Evolutionary conservation across 352 stramenopile species (phyloP), one percentile per base, ranked within the genome.

Genomic region (Phytophthora pseudosyringae): DNA sequence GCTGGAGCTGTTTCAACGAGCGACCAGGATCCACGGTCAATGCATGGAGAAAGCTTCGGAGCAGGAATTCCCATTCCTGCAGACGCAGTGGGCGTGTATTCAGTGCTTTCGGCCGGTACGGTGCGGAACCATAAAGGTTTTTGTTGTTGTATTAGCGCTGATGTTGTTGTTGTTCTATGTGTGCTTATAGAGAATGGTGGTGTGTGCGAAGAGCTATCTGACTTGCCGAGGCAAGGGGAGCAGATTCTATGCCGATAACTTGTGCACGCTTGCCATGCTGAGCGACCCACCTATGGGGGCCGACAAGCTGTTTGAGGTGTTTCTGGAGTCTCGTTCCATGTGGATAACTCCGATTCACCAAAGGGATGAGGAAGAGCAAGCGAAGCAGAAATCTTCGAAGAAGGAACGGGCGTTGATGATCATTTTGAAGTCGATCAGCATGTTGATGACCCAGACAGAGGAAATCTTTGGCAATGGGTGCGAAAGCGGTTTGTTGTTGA

Each of bases 171-270:
- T 47, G 31, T 31, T 61, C 16, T 61, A 4, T 59, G 31, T 35
- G 0, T 33, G 28, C 45, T 47, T 64, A 26, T 51, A 94, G 79
- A 76, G 86, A 33, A 74, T 93, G 56, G 50, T 79, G 3, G 32
- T 51, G 10, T 78, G 73, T 18, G 83, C 86, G 5, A 71, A 75
- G 31, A 71, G 31, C 13, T 93, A 78, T 31, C 48, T 94, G 35
- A 67, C 64, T 10, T 86, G 78, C 25, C 71, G 84, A 60, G 83
- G 86, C 10, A 81, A 80, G 26, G 69, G 72, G 5, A 79, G 73
- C 3, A 38, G 40, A 7, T 93, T 94, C 41, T 94, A 94, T 43
- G 79, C 79, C 0, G 73, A 87, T 2, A 93, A 87, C 35, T 56
- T 94, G 61, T 80, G 75, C 31, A 71, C 81, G 5, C 51, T 93